Evolutionary conservation across 2,329 filamentous ascomycete genomes (phyloP).

Genomic region (Botrytis aclada): DNA sequence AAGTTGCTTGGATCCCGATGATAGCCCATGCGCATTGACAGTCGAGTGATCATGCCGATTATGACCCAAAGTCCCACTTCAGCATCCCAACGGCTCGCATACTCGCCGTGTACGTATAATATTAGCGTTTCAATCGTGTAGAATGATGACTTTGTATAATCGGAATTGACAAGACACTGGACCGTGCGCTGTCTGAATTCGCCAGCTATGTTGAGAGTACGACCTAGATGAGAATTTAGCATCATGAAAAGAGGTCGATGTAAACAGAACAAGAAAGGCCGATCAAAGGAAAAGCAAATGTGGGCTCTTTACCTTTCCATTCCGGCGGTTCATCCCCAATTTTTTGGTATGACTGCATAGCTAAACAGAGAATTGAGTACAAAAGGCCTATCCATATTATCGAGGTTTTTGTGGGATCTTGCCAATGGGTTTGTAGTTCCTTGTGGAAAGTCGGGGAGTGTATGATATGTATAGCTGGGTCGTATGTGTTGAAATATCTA

Average conservation of each 20-base stretch:
- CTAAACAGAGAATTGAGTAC: conserved; percentile 72
- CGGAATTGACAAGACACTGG: conserved; percentile 71
- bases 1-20: conserved; percentile 77
- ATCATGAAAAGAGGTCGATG: background rate
- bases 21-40: conserved; percentile 56
- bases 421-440: conserved; percentile 64
- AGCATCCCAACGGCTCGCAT: conserved; percentile 68
- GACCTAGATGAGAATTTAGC: conserved; percentile 27
- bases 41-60: conserved; percentile 51
- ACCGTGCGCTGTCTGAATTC: conserved; percentile 71
- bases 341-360: conserved; percentile 75
- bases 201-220: conserved; percentile 55
- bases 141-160: conserved; percentile 72
- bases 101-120: conserved; percentile 73
- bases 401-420: conserved; percentile 67
- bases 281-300: background rate
- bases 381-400: conserved; percentile 77
- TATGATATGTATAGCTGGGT: conserved; percentile 68
- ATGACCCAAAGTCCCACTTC: conserved; percentile 54
- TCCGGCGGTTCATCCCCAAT: conserved; percentile 77
- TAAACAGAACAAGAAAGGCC: background rate
- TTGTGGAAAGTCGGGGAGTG: conserved; percentile 83
- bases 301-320: conserved; percentile 51
- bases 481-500: conserved; percentile 84
- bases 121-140: conserved; percentile 77